Evolutionary conservation across 257 asterid genomes (phyloP).

Genomic region (Salvia hispanica): DNA sequence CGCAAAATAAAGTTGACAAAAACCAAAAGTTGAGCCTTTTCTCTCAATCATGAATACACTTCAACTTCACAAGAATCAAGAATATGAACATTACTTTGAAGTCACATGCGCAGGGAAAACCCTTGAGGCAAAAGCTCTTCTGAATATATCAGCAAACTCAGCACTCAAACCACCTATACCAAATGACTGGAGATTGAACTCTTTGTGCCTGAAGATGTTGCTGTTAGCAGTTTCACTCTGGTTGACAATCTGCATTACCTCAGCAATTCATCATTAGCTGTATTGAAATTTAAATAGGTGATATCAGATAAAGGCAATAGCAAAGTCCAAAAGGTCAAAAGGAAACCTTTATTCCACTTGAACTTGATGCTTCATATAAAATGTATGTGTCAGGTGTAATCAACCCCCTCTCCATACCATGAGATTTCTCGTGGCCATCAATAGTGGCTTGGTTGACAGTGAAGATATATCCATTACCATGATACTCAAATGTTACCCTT

Average conservation of each 20-base stretch:
- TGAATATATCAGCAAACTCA: constrained; percentile 94
- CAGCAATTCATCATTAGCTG: constrained; percentile 27
- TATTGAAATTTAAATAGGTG: constrained; percentile 14
- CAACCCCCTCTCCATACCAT: constrained; percentile 74
- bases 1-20: constrained; percentile 26
- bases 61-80: constrained; percentile 22
- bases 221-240: constrained; percentile 98
- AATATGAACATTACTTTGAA: constrained; percentile 63
- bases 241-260: constrained; percentile 73
- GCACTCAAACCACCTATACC: constrained; percentile 98
- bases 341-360: constrained; percentile 90
- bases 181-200: constrained; percentile 84
- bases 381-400: constrained; percentile 83
- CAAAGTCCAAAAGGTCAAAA: constrained; percentile 27
- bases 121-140: constrained; percentile 99
- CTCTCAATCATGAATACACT: constrained; percentile 20
- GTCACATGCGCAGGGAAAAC: constrained; percentile 98
- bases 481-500: constrained; percentile 84
- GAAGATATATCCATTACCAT: constrained; percentile 74
- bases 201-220: constrained; percentile 87
- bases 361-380: constrained; percentile 71
- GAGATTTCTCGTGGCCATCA: constrained; percentile 60
- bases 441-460: constrained; percentile 89
- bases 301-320: constrained; percentile 25
- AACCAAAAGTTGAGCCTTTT: constrained; percentile 21